Evolutionary conservation across 768 basidiomycete genomes (phyloP).

Genomic region (Pleurotus djamor): DNA sequence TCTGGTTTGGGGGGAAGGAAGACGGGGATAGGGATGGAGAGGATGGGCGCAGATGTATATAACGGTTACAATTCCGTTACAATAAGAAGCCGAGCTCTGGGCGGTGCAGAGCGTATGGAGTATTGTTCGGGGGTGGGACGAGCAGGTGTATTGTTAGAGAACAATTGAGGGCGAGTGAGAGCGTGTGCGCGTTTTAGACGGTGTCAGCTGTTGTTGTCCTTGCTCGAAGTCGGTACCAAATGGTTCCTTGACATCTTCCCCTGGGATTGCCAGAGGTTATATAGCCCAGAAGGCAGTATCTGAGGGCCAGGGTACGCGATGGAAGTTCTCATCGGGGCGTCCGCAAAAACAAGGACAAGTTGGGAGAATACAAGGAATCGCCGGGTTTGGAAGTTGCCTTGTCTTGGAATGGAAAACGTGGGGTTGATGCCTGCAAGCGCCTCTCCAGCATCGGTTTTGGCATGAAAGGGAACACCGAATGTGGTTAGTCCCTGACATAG

Average conservation of each 20-base stretch:
- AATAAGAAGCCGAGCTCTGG: constrained; percentile 3
- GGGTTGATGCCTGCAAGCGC: neutral
- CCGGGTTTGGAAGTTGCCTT: constrained; percentile 27
- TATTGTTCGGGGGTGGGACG: constrained; percentile 4
- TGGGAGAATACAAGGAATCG: constrained; percentile 25
- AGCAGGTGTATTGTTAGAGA: constrained; percentile 3
- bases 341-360: constrained; percentile 6
- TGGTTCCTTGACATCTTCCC: constrained; percentile 9
- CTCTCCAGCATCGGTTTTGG: neutral
- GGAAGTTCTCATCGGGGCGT: constrained; percentile 1
- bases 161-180: constrained; percentile 3
- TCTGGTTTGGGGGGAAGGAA: neutral
- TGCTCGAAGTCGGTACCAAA: constrained; percentile 7
- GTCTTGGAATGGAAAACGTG: constrained; percentile 13
- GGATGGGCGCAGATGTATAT: neutral
- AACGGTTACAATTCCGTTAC: neutral
- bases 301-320: neutral
- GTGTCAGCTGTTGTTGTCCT: constrained; percentile 5
- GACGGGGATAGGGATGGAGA: neutral
- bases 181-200: neutral
- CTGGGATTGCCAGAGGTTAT: constrained; percentile 20
- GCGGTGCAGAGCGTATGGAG: neutral
- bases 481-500: neutral
- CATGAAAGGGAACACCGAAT: constrained; percentile 1
- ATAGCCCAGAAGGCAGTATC: constrained; percentile 15